Evolutionary conservation across 306 rosid species (phyloP).

Genomic region (Urtica urens): DNA sequence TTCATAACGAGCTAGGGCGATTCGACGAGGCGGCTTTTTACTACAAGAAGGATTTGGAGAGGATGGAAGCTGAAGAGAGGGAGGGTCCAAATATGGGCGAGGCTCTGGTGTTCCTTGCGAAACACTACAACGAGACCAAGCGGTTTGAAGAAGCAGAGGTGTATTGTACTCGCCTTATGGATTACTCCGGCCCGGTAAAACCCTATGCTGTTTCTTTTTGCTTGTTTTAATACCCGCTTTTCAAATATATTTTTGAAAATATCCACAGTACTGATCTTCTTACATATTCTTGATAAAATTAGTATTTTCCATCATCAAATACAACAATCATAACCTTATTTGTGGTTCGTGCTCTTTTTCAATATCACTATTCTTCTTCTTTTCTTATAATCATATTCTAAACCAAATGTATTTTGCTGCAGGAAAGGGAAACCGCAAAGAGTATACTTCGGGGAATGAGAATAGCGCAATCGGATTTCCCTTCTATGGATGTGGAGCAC

Average conservation of each 20-base stretch:
- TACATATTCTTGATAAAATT: too few species aligned
- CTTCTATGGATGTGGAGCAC: conserved; percentile 73
- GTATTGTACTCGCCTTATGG: conserved; percentile 92
- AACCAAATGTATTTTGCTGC: conserved; percentile 8
- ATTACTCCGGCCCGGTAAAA: conserved; percentile 91
- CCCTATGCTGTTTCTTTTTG: background rate
- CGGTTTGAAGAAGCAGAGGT: conserved; percentile 83
- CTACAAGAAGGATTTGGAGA: conserved; percentile 84
- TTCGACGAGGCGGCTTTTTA: conserved; percentile 83
- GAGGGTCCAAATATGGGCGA: conserved; percentile 97
- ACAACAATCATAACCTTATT: too few species aligned
- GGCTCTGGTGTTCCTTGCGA: conserved; percentile 71
- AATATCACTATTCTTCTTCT: too few species aligned
- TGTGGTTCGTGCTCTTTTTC: too few species aligned
- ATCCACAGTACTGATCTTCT: too few species aligned
- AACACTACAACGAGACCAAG: conserved; percentile 38
- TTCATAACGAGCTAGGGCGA: conserved; percentile 55
- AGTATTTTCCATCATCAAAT: too few species aligned
- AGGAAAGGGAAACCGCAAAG: conserved; percentile 95
- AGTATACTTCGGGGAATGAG: conserved; percentile 84
- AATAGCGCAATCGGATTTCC: conserved; percentile 43
- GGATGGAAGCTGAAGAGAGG: conserved; percentile 94
- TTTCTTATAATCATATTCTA: too few species aligned
- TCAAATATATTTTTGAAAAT: too few species aligned
- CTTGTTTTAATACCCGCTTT: too few species aligned